Conservation (phyloP, 257 asterid species). For the Euphrasia confusa region DNA sequence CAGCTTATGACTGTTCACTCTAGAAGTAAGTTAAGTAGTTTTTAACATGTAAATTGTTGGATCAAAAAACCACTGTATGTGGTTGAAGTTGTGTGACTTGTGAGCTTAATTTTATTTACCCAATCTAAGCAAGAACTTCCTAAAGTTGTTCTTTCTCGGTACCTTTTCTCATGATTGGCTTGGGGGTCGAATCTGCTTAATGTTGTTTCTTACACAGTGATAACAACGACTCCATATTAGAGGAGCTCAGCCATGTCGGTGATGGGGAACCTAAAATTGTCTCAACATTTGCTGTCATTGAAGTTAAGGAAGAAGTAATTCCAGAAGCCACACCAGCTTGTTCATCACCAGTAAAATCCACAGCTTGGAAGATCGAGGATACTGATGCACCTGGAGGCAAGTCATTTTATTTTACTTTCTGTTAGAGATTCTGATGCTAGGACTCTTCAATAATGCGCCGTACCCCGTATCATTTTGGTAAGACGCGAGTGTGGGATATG, state of each 20-base stretch:
- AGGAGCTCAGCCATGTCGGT: constrained; percentile 38
- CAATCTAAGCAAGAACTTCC: not conserved
- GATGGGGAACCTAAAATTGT: constrained; percentile 43
- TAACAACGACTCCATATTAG: constrained; percentile 34
- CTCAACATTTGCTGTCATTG: constrained; percentile 38
- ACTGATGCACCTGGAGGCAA: constrained; percentile 83
- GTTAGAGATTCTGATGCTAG: constrained; percentile 13
- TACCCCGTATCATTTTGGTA: too few relatives aligned
- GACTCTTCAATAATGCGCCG: too few relatives aligned
- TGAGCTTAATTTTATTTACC: too few relatives aligned
- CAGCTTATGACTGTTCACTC: constrained; percentile 13
- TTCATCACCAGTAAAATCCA: constrained; percentile 48
- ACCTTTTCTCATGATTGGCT: constrained; percentile 15
- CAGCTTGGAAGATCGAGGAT: constrained; percentile 51
- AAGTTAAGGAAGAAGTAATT: constrained; percentile 39
- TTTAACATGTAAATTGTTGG: too few relatives aligned
- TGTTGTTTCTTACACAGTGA: constrained; percentile 48
- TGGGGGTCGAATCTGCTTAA: constrained; percentile 22
- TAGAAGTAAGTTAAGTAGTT: too few relatives aligned
- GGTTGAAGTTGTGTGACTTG: too few relatives aligned
- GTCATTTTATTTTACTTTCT: constrained; percentile 27
- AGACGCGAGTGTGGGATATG: too few relatives aligned
- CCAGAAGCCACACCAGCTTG: constrained; percentile 40
- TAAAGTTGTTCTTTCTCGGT: constrained; percentile 20
- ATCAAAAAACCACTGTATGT: too few relatives aligned